Conservation (phyloP, 2,329 filamentous ascomycete species). For the Alternaria burnsii region DNA sequence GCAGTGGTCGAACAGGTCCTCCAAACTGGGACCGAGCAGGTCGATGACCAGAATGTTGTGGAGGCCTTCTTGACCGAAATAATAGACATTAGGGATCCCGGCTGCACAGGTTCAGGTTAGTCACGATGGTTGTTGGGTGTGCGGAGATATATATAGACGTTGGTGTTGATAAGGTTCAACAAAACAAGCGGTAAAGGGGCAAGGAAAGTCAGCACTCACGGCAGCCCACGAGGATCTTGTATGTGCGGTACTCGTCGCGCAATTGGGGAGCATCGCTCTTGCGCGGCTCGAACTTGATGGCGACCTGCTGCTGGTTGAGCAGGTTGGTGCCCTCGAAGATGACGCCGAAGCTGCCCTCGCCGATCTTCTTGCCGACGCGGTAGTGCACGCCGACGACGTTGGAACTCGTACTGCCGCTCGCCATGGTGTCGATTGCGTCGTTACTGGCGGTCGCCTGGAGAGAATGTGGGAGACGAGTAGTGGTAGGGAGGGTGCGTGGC, state of each 20-base stretch:
- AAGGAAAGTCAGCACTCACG: constrained; percentile 71
- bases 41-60: constrained; percentile 99
- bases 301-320: constrained; percentile 98
- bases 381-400: constrained; percentile 99
- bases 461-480: constrained; percentile 12
- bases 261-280: constrained; percentile 99
- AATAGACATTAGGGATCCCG: constrained; percentile 99
- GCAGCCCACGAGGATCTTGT: constrained; percentile 99
- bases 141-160: not conserved
- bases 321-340: constrained; percentile 99
- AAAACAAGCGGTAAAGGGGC: constrained; percentile 20
- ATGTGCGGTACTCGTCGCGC: constrained; percentile 97
- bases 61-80: constrained; percentile 97
- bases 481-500: constrained; percentile 15
- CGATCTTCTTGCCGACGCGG: constrained; percentile 98
- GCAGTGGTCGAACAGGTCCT: constrained; percentile 98
- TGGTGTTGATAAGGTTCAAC: not conserved
- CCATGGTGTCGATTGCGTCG: constrained; percentile 63
- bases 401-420: constrained; percentile 88
- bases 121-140: not conserved
- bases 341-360: constrained; percentile 97
- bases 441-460: constrained; percentile 10
- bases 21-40: constrained; percentile 89
- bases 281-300: constrained; percentile 99
- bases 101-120: constrained; percentile 63